These are phyloP conservation scores for Megacollybia marginata DNA, from an alignment of 768 basidiomycete species.

Conservation along the genomic window DNA sequence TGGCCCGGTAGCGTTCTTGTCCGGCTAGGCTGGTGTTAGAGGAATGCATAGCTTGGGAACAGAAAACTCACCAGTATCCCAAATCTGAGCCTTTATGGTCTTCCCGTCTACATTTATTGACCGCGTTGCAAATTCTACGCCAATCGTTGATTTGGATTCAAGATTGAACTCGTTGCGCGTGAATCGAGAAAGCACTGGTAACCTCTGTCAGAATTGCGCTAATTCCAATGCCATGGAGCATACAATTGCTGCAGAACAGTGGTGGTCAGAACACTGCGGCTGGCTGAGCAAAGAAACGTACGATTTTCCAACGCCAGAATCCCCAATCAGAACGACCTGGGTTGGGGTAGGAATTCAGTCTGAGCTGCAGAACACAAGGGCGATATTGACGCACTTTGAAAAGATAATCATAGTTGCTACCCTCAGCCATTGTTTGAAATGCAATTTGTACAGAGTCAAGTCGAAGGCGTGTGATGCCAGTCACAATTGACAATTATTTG, in stretches of 20 bases:
- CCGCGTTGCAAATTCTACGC: slow-evolving; percentile 97
- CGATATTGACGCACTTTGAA: slow-evolving; percentile 70
- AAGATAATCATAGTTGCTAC: slow-evolving; percentile 95
- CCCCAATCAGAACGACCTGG: slow-evolving; percentile 97
- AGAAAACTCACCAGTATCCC: slow-evolving; percentile 83
- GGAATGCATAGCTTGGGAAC: background rate
- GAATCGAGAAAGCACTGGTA: slow-evolving; percentile 95
- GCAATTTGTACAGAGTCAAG: too few relatives aligned
- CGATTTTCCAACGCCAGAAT: slow-evolving; percentile 99
- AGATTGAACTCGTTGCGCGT: slow-evolving; percentile 99
- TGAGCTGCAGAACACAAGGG: background rate
- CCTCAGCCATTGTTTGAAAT: slow-evolving; percentile 67
- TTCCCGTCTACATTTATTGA: slow-evolving; percentile 94
- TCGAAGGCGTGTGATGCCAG: too few relatives aligned
- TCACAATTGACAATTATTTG: too few relatives aligned
- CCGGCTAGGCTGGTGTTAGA: slow-evolving; percentile 51
- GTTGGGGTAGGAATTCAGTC: background rate
- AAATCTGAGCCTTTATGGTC: slow-evolving; percentile 97
- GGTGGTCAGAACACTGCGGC: too few relatives aligned
- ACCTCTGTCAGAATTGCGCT: background rate
- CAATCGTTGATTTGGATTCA: slow-evolving; percentile 98
- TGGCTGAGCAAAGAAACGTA: slow-evolving; percentile 39
- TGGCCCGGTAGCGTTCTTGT: slow-evolving; percentile 95
- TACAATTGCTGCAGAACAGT: slow-evolving; percentile 23
- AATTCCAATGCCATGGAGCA: background rate